Conservation (phyloP, 139 green algal species). For the Tetradesmus lagerheimii region DNA sequence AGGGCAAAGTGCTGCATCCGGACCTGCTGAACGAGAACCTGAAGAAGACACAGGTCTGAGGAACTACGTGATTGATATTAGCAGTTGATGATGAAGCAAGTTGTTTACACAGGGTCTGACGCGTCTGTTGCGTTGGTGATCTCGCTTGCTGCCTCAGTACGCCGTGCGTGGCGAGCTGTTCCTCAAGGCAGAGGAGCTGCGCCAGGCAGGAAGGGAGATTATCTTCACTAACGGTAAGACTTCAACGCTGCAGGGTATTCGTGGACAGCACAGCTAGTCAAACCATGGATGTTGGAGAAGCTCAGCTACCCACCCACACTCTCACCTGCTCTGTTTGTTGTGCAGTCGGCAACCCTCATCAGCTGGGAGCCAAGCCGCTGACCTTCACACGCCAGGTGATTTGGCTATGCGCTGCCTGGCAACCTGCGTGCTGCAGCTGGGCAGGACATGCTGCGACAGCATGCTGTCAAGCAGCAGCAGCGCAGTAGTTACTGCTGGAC, state of each 20-base stretch:
- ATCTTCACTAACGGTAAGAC: slow-evolving; percentile 94
- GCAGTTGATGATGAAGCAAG: background rate
- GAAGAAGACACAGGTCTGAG: slow-evolving; percentile 57
- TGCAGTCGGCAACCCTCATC: slow-evolving; percentile 95
- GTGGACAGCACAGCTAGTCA: background rate
- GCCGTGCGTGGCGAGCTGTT: slow-evolving; percentile 96
- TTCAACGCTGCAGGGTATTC: background rate
- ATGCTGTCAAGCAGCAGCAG: background rate
- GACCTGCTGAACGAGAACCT: slow-evolving; percentile 88
- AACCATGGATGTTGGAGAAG: background rate
- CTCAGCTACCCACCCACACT: background rate
- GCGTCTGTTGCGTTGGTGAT: slow-evolving; percentile 1
- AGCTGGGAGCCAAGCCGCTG: slow-evolving; percentile 90
- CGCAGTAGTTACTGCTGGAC: background rate
- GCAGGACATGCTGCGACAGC: background rate
- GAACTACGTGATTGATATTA: background rate
- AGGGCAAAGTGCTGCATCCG: slow-evolving; percentile 85
- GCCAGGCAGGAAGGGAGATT: slow-evolving; percentile 83
- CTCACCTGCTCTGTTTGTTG: background rate
- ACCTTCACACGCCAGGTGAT: slow-evolving; percentile 90
- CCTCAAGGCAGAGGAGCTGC: slow-evolving; percentile 86
- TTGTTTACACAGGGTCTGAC: background rate
- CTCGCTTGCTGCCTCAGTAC: slow-evolving; percentile 69
- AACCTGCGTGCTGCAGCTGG: background rate
- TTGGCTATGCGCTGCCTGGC: background rate